Percentiles rank a stretch among this genome's conserved stretches.
phyloP scores from a whole-genome alignment of 306 rosid species.

The Coriaria nepalensis region DNA sequence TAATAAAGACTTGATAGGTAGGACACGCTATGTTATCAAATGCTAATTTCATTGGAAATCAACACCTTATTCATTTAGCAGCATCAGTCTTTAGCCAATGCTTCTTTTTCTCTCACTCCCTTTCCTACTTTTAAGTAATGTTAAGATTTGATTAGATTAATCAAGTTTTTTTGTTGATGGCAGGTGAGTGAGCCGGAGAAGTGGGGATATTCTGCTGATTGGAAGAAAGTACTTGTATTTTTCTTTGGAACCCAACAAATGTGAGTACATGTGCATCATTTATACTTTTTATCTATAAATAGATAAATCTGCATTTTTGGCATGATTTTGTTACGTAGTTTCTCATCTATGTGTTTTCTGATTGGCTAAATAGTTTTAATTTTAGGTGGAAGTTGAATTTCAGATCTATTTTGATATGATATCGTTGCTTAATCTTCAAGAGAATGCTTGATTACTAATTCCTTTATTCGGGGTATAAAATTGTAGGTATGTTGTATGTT shows the following conservation, averaged over 20 bases:
- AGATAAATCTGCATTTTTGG: not conserved
- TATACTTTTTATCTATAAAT: not conserved
- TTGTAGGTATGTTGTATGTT: no score
- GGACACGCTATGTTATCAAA: no score
- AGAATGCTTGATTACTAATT: no score
- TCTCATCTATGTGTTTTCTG: conserved; percentile 2
- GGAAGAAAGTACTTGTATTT: conserved; percentile 86
- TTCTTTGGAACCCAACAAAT: conserved; percentile 96
- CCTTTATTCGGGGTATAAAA: no score
- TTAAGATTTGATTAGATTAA: conserved; percentile 9
- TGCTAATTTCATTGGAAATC: no score
- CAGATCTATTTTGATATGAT: no score
- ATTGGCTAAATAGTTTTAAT: conserved; percentile 2
- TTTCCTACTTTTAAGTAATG: not conserved
- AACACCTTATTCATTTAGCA: no score
- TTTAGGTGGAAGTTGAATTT: not conserved
- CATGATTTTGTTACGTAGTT: not conserved
- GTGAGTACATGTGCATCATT: conserved; percentile 37
- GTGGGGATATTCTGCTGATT: conserved; percentile 82
- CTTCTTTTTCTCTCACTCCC: no score
- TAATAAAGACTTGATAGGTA: no score
- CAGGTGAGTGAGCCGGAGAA: conserved; percentile 95
- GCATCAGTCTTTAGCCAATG: no score
- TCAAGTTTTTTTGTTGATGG: conserved; percentile 24
- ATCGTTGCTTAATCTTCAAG: no score